These are phyloP conservation scores for Myrmaecium sp. DNA, from an alignment of 2,329 filamentous ascomycete genomes.

Conservation along the genomic window DNA sequence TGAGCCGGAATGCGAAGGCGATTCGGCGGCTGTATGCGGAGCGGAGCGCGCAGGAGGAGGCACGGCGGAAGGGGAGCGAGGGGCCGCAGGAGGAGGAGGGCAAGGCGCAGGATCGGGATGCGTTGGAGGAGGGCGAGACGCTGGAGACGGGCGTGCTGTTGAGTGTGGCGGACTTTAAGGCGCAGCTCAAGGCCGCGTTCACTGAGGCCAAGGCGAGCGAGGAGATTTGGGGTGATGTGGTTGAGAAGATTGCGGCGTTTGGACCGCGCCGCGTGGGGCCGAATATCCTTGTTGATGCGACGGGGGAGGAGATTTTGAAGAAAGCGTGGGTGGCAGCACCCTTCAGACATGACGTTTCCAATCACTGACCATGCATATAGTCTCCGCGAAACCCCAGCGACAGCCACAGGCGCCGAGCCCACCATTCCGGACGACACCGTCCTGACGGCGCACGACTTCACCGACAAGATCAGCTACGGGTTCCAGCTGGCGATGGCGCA, in stretches of 20 bases:
- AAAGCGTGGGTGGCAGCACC: constrained; percentile 41
- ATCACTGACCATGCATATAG: constrained; percentile 5
- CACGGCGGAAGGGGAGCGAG: constrained; percentile 21
- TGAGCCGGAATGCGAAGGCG: constrained; percentile 61
- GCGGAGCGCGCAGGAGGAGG: constrained; percentile 33
- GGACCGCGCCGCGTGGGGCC: constrained; percentile 72
- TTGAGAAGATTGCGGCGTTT: constrained; percentile 77
- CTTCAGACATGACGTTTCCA: too few species aligned
- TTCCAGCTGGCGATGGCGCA: constrained; percentile 86
- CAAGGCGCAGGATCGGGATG: constrained; percentile 23
- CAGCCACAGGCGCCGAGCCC: constrained; percentile 17
- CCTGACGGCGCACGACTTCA: constrained; percentile 50
- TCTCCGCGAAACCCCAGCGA: constrained; percentile 12
- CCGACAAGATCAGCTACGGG: constrained; percentile 80
- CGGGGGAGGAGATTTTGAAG: constrained; percentile 51
- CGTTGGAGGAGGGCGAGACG: constrained; percentile 33
- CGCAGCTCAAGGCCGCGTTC: constrained; percentile 51
- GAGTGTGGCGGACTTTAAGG: constrained; percentile 59
- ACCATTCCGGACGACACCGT: constrained; percentile 15
- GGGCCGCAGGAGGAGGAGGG: constrained; percentile 20
- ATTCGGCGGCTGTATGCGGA: constrained; percentile 69
- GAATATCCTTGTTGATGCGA: constrained; percentile 77
- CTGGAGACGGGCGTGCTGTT: constrained; percentile 42
- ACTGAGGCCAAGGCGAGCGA: constrained; percentile 54
- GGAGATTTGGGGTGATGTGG: constrained; percentile 59